phyloP scores from a whole-genome alignment of 768 basidiomycete species.

The Obba rivulosa region DNA sequence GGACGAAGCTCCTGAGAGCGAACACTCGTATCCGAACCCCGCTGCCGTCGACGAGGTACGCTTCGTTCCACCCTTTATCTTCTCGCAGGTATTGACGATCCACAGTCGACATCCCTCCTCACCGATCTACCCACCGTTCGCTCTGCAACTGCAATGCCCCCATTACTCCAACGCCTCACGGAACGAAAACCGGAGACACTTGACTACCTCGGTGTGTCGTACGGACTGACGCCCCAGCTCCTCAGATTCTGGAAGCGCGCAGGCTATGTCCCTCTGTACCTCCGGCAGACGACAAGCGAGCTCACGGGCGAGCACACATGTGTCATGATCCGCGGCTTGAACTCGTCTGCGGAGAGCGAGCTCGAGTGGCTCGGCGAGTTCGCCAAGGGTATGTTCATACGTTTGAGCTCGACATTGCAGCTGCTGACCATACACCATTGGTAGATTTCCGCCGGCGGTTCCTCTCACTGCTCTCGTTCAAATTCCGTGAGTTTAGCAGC shows the following conservation, averaged over 20 bases:
- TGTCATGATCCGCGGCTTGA: conserved; percentile 88
- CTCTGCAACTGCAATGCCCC: conserved; percentile 77
- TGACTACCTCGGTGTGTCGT: conserved; percentile 95
- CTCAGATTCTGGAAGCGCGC: conserved; percentile 96
- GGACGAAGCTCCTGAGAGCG: conserved; percentile 55
- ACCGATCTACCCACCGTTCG: conserved; percentile 77
- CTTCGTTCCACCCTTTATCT: conserved; percentile 11
- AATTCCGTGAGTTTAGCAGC: conserved; percentile 90
- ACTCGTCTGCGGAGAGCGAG: conserved; percentile 54
- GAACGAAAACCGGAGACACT: conserved; percentile 86
- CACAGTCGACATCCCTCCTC: conserved; percentile 51
- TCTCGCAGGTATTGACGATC: not conserved
- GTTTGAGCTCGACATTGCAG: not conserved
- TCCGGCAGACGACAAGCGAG: conserved; percentile 91
- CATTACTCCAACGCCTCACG: conserved; percentile 82
- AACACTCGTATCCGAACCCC: conserved; percentile 57
- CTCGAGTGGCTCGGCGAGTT: conserved; percentile 88
- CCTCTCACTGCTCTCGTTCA: conserved; percentile 84
- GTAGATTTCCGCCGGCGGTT: conserved; percentile 91
- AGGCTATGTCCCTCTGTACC: conserved; percentile 85
- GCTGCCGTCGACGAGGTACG: conserved; percentile 43
- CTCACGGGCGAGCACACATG: conserved; percentile 96
- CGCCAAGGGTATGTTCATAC: conserved; percentile 54
- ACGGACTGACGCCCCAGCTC: conserved; percentile 84
- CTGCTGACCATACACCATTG: not conserved